Base-by-base conservation (phyloP, 192 early-diverging fungal species). In the Linnemannia exigua region DNA sequence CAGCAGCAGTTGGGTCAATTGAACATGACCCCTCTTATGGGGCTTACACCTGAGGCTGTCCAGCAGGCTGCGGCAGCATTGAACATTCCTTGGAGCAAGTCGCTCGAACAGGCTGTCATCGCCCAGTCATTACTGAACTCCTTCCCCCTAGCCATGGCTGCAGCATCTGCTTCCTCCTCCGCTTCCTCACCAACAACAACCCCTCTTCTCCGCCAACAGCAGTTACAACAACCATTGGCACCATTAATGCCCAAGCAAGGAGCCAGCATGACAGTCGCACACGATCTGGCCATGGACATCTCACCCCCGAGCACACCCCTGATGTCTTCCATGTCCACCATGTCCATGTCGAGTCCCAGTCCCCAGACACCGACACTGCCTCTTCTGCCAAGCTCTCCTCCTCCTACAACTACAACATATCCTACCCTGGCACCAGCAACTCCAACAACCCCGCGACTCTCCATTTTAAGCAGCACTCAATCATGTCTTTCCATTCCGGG, bases 11-110 rank as follows among this genome's bases (percentile, higher is more conserved):
- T 31, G 17, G 15, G 8, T 9, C 52, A 31, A 66, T 15, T 67
- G 38, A 44, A n/a, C 20, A 35, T 20, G 15, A 6, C 36, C 28
- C 77, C 82, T 2, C 35, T 79, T 31, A 15, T 76, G 77, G 77
- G 77, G 20, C 50, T 85, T 73, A 85, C 84, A 17, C 58, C 84
- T 7, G 84, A 86, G 51, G 70, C 79, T 67, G 79, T 86, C 5
- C 84, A 80, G 44, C 84, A 74, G 73, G 84, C 79, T 15, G 84
- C 84, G 25, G 78, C 78, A 3, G 84, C 84, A 20, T 50, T 86
- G 37, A 86, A 86, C 70, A 86, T 86, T 25, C 84, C 84, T 25
- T 86, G 84, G 84, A 80, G 74, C 69, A 80, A 86, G 41, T 66
- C 73, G 0, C 69, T 86, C 7, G 84, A 86, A 22, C 68, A 86